These are phyloP conservation scores for Steccherinum ochraceum DNA, from an alignment of 768 basidiomycete genomes.

Conservation along the genomic window DNA sequence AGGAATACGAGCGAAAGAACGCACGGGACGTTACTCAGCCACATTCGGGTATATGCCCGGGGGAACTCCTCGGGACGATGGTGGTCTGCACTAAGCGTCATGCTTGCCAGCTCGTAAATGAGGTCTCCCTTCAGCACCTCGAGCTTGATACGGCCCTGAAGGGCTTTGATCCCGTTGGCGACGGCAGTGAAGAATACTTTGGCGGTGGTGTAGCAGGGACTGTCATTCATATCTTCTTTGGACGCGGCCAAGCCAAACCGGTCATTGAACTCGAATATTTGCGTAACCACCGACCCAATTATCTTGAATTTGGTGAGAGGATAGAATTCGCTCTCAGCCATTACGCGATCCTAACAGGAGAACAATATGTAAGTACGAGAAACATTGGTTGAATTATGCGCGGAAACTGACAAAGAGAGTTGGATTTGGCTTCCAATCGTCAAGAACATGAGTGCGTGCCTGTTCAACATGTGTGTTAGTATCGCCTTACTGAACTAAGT, in stretches of 20 bases:
- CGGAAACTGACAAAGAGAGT: not conserved
- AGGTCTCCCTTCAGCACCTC: slow-evolving; percentile 26
- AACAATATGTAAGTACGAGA: too few relatives aligned
- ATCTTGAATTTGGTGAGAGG: too few relatives aligned
- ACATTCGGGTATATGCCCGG: slow-evolving; percentile 26
- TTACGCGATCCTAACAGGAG: too few relatives aligned
- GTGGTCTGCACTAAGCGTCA: slow-evolving; percentile 19
- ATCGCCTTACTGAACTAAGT: too few relatives aligned
- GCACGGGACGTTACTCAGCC: slow-evolving; percentile 30
- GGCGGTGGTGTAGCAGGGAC: too few relatives aligned
- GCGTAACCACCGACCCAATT: too few relatives aligned
- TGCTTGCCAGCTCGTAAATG: slow-evolving; percentile 24
- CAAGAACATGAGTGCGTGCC: not conserved
- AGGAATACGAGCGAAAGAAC: not conserved
- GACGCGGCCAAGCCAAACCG: too few relatives aligned
- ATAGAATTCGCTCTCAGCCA: too few relatives aligned
- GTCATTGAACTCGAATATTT: too few relatives aligned
- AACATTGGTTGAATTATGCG: too few relatives aligned
- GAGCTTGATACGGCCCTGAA: slow-evolving; percentile 20
- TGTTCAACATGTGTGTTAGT: too few relatives aligned
- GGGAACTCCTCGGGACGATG: slow-evolving; percentile 23
- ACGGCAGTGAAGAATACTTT: slow-evolving; percentile 23
- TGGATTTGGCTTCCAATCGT: not conserved
- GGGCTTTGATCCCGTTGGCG: slow-evolving; percentile 17
- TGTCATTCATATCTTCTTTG: too few relatives aligned